Base-by-base conservation (phyloP, 257 asterid species). In the Solanum ossicruentum region DNA sequence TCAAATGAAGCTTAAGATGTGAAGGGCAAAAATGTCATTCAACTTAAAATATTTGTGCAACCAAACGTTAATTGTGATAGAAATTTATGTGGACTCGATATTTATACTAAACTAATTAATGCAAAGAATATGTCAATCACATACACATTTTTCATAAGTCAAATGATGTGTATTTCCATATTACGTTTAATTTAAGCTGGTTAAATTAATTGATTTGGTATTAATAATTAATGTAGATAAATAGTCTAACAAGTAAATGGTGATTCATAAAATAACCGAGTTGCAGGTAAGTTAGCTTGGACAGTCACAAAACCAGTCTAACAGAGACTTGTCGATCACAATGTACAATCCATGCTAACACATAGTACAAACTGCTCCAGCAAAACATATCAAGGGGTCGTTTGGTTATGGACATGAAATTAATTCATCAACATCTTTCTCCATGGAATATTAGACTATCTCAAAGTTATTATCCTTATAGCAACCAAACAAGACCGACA, bases 401-500 rank as follows among this genome's bases (percentile, higher is more conserved):
- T 36, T 36, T 36, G 41, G 41, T 36, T 36, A 36, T 36, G 41
- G 41, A 36, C 41, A 36, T 36, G 41, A 36, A 36, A 36, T 36
- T 36, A 36, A 3, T 36, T 36, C 39, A 36, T 36, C 41, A 36
- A 36, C 41, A 36, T 36, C 41, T 36, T 36, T 36, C 41, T 36
- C 1, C 41, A 0, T 4, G 0, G 39, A 36, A 36, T 36, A 36
- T 36, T 36, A 36, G 6, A 36, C 39, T 2, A 0, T 20, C 4
- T 58, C 0, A 0, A 20, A 20, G n/a, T n/a, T 58, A 58, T 20
- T 58, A 58, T 9, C 7, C 7, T n/a, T 58, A n/a, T 58, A 58
- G 0, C 26, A 12, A 58, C 0, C 66, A 4, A 10, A 58, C 9
- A 1, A 8, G 0, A 10, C 0, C 0, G 3, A 9, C 4, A 10